Evolutionary conservation across 805 yeast species (phyloP).

Genomic region (Geotrichum ghanense): DNA sequence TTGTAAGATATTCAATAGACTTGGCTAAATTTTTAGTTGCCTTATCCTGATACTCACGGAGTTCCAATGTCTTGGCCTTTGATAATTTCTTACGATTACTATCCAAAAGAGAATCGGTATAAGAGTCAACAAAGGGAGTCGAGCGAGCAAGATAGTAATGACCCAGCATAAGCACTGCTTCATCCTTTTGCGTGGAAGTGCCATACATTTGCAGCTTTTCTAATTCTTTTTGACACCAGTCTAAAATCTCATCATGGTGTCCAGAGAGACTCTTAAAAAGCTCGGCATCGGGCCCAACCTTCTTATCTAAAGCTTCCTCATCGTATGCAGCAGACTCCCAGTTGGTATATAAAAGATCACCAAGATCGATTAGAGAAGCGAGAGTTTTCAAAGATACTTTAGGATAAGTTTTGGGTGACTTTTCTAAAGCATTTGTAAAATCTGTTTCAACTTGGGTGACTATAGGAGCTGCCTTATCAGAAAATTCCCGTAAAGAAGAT

Average conservation of each 20-base stretch:
- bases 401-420: conserved; percentile 4
- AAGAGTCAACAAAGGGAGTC: conserved; percentile 19
- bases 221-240: conserved; percentile 14
- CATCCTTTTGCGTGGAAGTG: conserved; percentile 7
- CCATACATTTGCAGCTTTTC: conserved; percentile 9
- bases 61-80: conserved; percentile 17
- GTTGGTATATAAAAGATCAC: conserved; percentile 45
- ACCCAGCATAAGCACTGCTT: conserved; percentile 25
- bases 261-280: neutral
- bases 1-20: conserved; percentile 47
- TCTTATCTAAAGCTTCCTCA: conserved; percentile 17
- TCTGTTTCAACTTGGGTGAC: conserved; percentile 5
- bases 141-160: conserved; percentile 21
- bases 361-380: conserved; percentile 40
- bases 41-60: conserved; percentile 21
- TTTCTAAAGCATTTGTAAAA: conserved; percentile 1
- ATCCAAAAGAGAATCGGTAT: conserved; percentile 21
- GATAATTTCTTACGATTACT: conserved; percentile 14
- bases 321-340: conserved; percentile 14
- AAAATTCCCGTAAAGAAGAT: too few relatives aligned
- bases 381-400: conserved; percentile 33
- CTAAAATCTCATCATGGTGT: conserved; percentile 4
- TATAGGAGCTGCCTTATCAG: neutral
- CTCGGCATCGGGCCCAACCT: conserved; percentile 21
- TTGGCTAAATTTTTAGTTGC: conserved; percentile 34